These are phyloP conservation scores for Phytophthora cajani DNA, from an alignment of 352 stramenopile species.

Conservation along the genomic window DNA sequence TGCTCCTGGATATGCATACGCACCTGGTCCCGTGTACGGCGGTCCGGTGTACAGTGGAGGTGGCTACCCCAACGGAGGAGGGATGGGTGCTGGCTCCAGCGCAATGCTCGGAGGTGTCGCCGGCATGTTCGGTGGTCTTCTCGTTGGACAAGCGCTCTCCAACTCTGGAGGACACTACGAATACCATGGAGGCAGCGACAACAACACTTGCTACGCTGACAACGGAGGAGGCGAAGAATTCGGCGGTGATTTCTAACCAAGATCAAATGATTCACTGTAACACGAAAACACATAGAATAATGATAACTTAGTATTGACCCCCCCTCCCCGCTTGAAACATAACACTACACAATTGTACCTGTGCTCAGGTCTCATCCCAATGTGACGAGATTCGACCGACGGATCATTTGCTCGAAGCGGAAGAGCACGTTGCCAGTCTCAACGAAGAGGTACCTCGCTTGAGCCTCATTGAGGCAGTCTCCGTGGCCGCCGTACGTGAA, in stretches of 20 bases:
- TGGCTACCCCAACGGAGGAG: constrained; percentile 24
- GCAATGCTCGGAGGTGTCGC: constrained; percentile 36
- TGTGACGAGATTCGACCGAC: constrained; percentile 39
- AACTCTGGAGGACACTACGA: constrained; percentile 18
- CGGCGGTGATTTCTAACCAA: constrained; percentile 37
- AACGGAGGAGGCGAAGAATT: constrained; percentile 37
- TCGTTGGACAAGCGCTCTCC: constrained; percentile 26
- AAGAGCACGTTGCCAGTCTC: constrained; percentile 51
- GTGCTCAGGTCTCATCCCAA: constrained; percentile 11
- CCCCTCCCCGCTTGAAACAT: not conserved
- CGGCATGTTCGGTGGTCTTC: constrained; percentile 33
- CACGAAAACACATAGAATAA: not conserved
- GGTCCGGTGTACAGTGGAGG: constrained; percentile 22
- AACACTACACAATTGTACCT: not conserved
- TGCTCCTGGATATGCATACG: constrained; percentile 16
- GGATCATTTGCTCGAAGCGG: constrained; percentile 53
- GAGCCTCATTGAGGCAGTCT: constrained; percentile 42
- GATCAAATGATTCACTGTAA: not conserved
- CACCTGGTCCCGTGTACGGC: constrained; percentile 16
- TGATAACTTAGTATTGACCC: constrained; percentile 24
- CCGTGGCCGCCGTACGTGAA: constrained; percentile 49
- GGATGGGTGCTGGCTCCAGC: constrained; percentile 33
- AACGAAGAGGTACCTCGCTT: constrained; percentile 48
- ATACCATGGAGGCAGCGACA: constrained; percentile 9
- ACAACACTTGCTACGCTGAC: constrained; percentile 7